Percentiles rank a stretch among this genome's conserved stretches.
phyloP scores from a whole-genome alignment of 2,329 filamentous ascomycete genomes.

The Fusarium proliferatum region DNA sequence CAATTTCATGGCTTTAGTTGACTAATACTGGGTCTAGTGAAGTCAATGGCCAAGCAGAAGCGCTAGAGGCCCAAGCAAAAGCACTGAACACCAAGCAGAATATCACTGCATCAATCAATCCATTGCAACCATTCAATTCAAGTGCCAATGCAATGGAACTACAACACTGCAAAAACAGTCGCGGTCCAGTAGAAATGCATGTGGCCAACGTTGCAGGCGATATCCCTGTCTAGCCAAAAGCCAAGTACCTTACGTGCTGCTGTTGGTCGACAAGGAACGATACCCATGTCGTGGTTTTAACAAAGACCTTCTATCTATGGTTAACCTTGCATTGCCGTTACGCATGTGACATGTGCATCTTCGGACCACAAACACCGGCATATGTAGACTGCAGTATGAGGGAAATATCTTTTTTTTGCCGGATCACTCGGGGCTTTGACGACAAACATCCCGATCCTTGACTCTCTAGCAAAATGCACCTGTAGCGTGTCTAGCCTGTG shows the following conservation, averaged over 20 bases:
- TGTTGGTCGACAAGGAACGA: neutral
- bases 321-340: conserved; percentile 5
- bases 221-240: conserved; percentile 24
- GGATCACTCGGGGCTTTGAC: conserved; percentile 12
- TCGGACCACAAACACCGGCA: conserved; percentile 11
- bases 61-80: neutral
- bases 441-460: conserved; percentile 9
- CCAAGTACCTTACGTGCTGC: conserved; percentile 11
- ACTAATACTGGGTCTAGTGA: conserved; percentile 14
- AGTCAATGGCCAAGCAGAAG: conserved; percentile 4
- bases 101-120: neutral
- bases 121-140: neutral
- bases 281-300: conserved; percentile 7
- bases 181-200: neutral
- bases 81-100: neutral
- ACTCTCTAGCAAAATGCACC: neutral
- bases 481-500: neutral
- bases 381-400: neutral
- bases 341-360: conserved; percentile 13
- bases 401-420: neutral
- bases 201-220: neutral
- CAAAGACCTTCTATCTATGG: conserved; percentile 29
- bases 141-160: conserved; percentile 3
- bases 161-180: neutral
- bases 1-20: neutral